phyloP scores from a whole-genome alignment of 148 eudicot species.

The Selenicereus undatus region DNA sequence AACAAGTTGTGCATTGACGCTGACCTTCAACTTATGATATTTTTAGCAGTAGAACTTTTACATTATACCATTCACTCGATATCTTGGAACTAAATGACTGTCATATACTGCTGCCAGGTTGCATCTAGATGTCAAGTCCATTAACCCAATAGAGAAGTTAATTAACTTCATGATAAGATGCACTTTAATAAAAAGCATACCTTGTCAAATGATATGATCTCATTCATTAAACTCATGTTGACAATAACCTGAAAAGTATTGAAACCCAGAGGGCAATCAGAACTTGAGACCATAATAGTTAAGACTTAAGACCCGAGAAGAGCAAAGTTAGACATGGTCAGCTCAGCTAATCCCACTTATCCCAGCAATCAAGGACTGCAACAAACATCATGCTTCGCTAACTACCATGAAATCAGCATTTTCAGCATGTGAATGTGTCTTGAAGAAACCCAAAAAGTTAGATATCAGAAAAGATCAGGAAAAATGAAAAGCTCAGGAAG shows the following conservation, averaged over 20 bases:
- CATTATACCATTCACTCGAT: neutral
- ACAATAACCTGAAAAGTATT: slow-evolving; percentile 56
- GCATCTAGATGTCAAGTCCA: neutral
- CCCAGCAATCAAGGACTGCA: neutral
- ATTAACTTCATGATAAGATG: neutral
- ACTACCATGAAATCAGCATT: neutral
- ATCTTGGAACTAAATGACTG: neutral
- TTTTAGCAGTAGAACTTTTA: neutral
- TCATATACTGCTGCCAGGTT: neutral
- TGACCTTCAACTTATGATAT: neutral
- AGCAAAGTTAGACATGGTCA: neutral
- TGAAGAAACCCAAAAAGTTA: neutral
- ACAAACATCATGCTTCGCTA: neutral
- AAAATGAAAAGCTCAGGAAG: neutral
- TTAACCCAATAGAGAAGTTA: neutral
- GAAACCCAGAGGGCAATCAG: neutral
- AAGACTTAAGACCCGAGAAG: neutral
- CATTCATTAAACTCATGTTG: slow-evolving; percentile 70
- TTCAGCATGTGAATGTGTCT: neutral
- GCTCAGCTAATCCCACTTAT: neutral
- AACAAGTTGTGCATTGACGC: neutral
- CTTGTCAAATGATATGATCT: slow-evolving; percentile 82
- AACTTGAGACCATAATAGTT: neutral
- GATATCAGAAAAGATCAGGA: neutral
- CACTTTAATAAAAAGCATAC: slow-evolving; percentile 31